Base-by-base conservation (phyloP, 140 eudicot genomes). In the Eryngium alpinum region DNA sequence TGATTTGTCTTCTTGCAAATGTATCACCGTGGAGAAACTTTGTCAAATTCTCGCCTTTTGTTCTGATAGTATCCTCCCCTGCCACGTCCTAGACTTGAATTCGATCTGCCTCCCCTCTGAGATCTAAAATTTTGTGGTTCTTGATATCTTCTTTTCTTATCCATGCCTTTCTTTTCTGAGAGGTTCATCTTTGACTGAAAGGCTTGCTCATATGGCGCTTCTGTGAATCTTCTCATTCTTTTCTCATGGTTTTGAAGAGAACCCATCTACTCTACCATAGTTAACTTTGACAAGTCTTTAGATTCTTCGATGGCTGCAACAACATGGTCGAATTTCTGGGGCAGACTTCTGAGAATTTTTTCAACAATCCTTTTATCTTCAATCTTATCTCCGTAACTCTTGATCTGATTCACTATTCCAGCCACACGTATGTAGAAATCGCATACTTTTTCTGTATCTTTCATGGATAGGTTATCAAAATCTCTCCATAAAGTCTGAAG, bases 281-380 rank as follows among this genome's bases (percentile, higher is more conserved):
- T 11, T 22, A 77, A 11, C 10, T 51, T 77, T 4, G 86, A 83
- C 22, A 83, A 22, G 22, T 83, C 72, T 21, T 77, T 83, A 6
- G 82, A 77, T 46, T 83, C 82, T 53, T 83, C 79, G 7, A 76
- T 82, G 21, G 81, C 79, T n/a, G 66, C 77, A 62, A 75, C 81
- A 75, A 43, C n/a, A 32, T 82, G 66, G 21, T 82, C 81, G 76
- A 75, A 60, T 28, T 76, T 82, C 1, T 25, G 81, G 28, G 70
- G 53, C 3, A 80, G 3, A 32, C 78, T 67, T 66, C 65, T 66
- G 4, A 80, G 22, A 43, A 46, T 18, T 12, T 44, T 66, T 5
- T 80, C 65, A 34, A 80, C 31, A 34, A 81, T 38, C 17, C 19
- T 81, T 25, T 34, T 71, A 0, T 81, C 34, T n/a, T 38, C 25